Base-by-base conservation (phyloP, 2,329 filamentous ascomycete species). In the Calonectria hongkongensis region DNA sequence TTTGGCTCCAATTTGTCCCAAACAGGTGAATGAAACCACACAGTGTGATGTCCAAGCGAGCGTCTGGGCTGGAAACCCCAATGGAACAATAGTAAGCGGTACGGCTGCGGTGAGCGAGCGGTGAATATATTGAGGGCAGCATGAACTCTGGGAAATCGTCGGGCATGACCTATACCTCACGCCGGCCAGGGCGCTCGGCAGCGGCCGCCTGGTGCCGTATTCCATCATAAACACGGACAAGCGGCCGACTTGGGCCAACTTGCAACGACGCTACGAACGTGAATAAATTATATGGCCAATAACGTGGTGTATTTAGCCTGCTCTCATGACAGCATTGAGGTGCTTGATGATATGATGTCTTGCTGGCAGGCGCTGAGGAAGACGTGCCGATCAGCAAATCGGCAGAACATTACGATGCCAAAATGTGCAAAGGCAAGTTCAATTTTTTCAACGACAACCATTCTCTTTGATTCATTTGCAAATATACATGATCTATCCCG, bases 401-500 rank as follows among this genome's bases (percentile, higher is more conserved):
- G 15, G 36, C 6, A 18, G 5, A 41, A 21, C 54, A 41, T 41
- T 30, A 41, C 43, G 21, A 48, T 50, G 43, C 25, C 33, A 66
- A 15, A 21, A 63, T 27, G 45, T 27, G 36, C n/a, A 48, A 54
- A 43, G 27, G 25, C 36, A 72, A 36, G 62, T 72, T 64, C 62
- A 66, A 56, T 65, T 75, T 65, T 75, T 77, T 72, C 75, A 60
- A 56, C 69, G 69, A 68, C 74, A 69, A 66, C 60, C 74, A 74
- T 66, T 78, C 74, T 78, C 73, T 79, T 81, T 76, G 71, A 81
- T 78, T 81, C 78, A 77, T 75, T 76, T 73, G 68, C 72, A 80
- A 82, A 80, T 82, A 73, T 81, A 83, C 80, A 82, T 73, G 76
- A 79, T 77, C 73, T 66, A 54, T 65, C 72, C 74, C 73, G 75